Evolutionary conservation across 306 rosid genomes (phyloP).

Genomic region (Dryas octopetala): DNA sequence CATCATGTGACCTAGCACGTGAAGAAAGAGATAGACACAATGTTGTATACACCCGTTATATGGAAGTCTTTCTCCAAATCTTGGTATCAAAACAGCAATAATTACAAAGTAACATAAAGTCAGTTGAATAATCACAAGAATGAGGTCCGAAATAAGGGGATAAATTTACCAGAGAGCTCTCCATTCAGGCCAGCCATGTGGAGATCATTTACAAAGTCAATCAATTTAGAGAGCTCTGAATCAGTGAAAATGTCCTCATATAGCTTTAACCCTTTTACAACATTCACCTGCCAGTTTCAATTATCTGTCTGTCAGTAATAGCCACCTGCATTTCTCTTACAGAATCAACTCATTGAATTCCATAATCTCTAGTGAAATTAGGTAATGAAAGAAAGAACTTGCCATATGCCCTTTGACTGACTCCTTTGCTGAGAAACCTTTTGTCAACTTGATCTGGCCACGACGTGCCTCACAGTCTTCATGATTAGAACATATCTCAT

Average conservation of each 20-base stretch:
- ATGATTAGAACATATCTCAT: conserved; percentile 70
- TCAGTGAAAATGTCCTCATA: conserved; percentile 78
- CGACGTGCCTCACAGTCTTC: conserved; percentile 84
- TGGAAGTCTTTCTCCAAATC: neutral
- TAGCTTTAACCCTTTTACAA: conserved; percentile 89
- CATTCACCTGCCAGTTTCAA: conserved; percentile 80
- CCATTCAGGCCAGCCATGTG: conserved; percentile 87
- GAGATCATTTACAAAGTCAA: conserved; percentile 65
- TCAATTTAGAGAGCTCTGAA: conserved; percentile 67
- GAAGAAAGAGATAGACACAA: too few relatives aligned
- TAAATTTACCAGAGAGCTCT: conserved; percentile 67
- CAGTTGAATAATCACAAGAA: neutral
- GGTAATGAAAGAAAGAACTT: conserved; percentile 48
- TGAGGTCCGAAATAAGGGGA: neutral
- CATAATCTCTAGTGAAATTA: neutral
- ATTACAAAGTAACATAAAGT: neutral
- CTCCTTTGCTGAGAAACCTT: conserved; percentile 97
- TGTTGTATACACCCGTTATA: too few relatives aligned
- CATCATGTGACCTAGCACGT: too few relatives aligned
- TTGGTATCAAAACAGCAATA: neutral
- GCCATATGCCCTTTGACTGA: conserved; percentile 87
- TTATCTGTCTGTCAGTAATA: conserved; percentile 29
- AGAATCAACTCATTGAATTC: neutral
- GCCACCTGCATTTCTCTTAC: conserved; percentile 13
- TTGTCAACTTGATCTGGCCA: conserved; percentile 75